Conservation (phyloP, 2,329 filamentous ascomycete species). For the Niveomyces coronatus region DNA sequence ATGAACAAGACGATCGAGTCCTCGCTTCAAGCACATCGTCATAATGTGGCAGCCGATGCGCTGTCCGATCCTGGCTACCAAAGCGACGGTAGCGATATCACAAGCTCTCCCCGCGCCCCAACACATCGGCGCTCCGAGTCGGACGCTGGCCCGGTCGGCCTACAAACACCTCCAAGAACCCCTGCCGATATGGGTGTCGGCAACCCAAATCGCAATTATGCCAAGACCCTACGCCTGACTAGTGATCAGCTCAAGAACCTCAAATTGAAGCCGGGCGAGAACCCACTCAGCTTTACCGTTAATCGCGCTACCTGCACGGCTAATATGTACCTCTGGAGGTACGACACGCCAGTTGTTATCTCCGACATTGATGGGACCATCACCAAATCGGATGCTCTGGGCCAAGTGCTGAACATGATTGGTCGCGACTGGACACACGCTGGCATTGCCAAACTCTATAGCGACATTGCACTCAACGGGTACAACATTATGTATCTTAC, state of each 20-base stretch:
- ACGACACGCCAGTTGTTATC: conserved; percentile 88
- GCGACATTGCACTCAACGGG: conserved; percentile 86
- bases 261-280: conserved; percentile 72
- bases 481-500: conserved; percentile 99
- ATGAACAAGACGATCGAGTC: conserved; percentile 53
- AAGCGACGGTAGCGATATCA: conserved; percentile 67
- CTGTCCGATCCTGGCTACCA: conserved; percentile 91
- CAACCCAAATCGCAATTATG: conserved; percentile 78
- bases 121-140: conserved; percentile 58
- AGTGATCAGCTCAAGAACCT: conserved; percentile 89
- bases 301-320: conserved; percentile 88
- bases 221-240: conserved; percentile 89
- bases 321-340: conserved; percentile 87
- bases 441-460: conserved; percentile 94
- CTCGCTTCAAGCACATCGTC: conserved; percentile 33
- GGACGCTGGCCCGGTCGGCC: conserved; percentile 42
- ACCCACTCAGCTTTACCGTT: conserved; percentile 91
- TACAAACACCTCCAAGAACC: conserved; percentile 56
- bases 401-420: conserved; percentile 92
- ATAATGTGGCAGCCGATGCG: conserved; percentile 60
- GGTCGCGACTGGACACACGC: conserved; percentile 97
- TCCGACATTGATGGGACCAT: conserved; percentile 99
- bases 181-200: conserved; percentile 57
- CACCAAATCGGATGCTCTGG: conserved; percentile 90
- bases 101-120: conserved; percentile 34